Evolutionary conservation across 2,329 filamentous ascomycete species (phyloP), one percentile per base, ranked within the genome.

Genomic region (Diplodia sapinea): DNA sequence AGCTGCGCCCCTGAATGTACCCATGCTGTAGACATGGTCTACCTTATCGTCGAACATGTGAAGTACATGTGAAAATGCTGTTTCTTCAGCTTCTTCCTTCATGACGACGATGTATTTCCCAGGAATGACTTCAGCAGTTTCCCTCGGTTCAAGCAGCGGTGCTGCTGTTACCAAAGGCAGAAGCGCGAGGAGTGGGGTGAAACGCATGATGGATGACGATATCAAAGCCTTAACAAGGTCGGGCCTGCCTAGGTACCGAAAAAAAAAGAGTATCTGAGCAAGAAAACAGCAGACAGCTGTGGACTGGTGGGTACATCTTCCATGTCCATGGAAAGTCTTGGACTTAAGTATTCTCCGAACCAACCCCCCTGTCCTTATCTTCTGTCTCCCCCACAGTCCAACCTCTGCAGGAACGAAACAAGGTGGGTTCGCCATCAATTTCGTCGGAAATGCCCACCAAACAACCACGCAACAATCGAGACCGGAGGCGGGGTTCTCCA

Each of bases 81-180:
- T 67, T 13, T 76, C 69, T 50, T 74, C 68, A 69, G 74, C 72
- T 47, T 76, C 73, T 54, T 78, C 74, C 75, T 81, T 81, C 69
- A 83, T 67, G 75, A 80, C 82, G 73, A 83, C 78, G 63, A 83
- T 82, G 74, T 81, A 83, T 71, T 79, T 79, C 71, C 77, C 77
- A 6, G 79, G 78, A 66, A 83, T 77, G 49, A 77, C 71, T 49
- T 50, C 23, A 11, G 72, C 63, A 40, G 76, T 78, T 64, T 73
- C 75, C 66, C 77, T 75, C 36, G 80, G 76, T 33, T 73, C 68
- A 50, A 82, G 73, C 71, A 82, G 63, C 9, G 81, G 80, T 3
- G 80, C 79, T n/a, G 78, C 40, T 29, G 43, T 20, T 13, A 36
- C 79, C 38, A 80, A 68, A 61, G 75, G 78, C 71, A 79, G 67